Conservation (phyloP, 2,329 filamentous ascomycete genomes). For the Aspergillus sp. region DNA sequence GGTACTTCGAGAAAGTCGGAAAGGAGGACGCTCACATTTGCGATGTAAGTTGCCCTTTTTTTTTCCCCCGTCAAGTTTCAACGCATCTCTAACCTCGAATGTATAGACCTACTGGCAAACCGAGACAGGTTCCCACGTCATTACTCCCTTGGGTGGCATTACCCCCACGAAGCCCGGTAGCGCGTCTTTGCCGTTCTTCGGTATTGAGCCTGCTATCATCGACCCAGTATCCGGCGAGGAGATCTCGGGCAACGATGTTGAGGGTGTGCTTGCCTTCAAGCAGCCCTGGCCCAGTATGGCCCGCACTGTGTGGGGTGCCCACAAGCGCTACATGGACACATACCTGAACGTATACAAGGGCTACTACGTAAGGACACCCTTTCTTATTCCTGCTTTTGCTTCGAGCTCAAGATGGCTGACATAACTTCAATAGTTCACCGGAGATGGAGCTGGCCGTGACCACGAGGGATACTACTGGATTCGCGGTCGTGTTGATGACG, state of each 20-base stretch:
- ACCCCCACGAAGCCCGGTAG: slow-evolving; percentile 96
- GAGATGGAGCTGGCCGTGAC: slow-evolving; percentile 89
- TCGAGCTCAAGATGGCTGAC: not conserved
- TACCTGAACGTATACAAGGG: slow-evolving; percentile 98
- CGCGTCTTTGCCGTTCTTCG: slow-evolving; percentile 95
- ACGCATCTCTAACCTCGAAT: not conserved
- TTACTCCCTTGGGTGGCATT: slow-evolving; percentile 86
- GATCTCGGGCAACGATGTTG: slow-evolving; percentile 91
- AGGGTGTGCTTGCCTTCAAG: slow-evolving; percentile 96
- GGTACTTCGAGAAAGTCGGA: slow-evolving; percentile 95
- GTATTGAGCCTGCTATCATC: slow-evolving; percentile 95
- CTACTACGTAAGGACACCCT: slow-evolving; percentile 76
- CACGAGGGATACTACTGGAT: slow-evolving; percentile 99
- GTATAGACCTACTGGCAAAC: slow-evolving; percentile 98
- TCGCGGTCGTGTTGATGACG: slow-evolving; percentile 94
- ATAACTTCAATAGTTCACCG: slow-evolving; percentile 45
- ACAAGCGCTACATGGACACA: slow-evolving; percentile 98
- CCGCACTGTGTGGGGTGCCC: slow-evolving; percentile 93
- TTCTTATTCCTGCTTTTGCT: not conserved
- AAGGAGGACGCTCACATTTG: slow-evolving; percentile 91
- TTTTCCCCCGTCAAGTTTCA: not conserved
- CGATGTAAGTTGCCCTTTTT: slow-evolving; percentile 66
- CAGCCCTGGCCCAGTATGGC: slow-evolving; percentile 99
- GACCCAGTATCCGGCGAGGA: slow-evolving; percentile 94
- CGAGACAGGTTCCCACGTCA: slow-evolving; percentile 95